Evolutionary conservation across 306 rosid species (phyloP), one percentile per base, ranked within the genome.

Genomic region (Dalbergia oliveri): DNA sequence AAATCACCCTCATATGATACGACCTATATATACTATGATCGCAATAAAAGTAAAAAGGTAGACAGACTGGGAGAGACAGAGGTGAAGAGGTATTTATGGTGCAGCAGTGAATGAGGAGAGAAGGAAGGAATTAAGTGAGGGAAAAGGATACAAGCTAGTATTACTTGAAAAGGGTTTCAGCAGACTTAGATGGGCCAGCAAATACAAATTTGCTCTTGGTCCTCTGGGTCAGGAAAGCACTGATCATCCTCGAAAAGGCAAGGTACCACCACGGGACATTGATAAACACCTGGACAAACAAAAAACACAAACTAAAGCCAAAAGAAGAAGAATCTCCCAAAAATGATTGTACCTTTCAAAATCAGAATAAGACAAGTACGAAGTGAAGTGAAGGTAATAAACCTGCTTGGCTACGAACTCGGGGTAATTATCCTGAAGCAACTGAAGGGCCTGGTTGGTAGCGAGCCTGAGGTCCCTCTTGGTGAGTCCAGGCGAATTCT

Each of bases 211-310:
- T 94, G 94, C 98, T 94, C 85, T 92, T 94, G 37, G 94, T 94
- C 89, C 98, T 85, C 81, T 90, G 97, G 11, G 98, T 94, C 64
- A 94, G 77, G 88, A 94, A 94, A 33, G 98, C 89, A 59, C 92
- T 85, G 44, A 94, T 64, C 19, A 94, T 76, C 58, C 95, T 89
- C 57, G 88, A 90, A 58, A 95, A 84, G 45, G 99, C 98, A 37
- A 90, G 95, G 84, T 90, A 95, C 99, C 99, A 95, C 86, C 92
- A 93, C 0, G 99, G 99, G 54, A 89, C 98, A 73, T 95, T 95
- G 83, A 95, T 93, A 83, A 95, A 93, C 50, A 93, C 81, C 99
- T 94, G 77, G 64, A 79, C 8, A 62, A 56, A 43, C 53, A 56
- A 9, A 9, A 68, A 79, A 3, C 16, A 6, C 18, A 14, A 37